These are phyloP conservation scores for Penicillium sp. DNA, from an alignment of 2,329 filamentous ascomycete genomes.

Conservation along the genomic window DNA sequence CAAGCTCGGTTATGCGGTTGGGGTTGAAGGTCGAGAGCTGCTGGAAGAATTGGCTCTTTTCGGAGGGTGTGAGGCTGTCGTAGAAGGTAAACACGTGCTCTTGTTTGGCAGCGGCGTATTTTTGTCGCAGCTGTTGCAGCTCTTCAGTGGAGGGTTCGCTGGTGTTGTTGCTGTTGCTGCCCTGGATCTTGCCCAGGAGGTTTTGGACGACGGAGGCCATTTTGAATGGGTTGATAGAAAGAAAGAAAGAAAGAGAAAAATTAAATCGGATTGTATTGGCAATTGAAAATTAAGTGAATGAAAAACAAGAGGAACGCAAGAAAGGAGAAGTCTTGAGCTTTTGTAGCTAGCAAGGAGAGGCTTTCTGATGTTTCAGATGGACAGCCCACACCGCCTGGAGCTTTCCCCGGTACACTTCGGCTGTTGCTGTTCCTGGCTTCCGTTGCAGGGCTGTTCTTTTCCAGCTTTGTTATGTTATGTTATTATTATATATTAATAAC, in stretches of 20 bases:
- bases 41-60: conserved; percentile 74
- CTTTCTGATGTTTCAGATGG: background rate
- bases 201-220: conserved; percentile 45
- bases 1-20: conserved; percentile 80
- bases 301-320: conserved; percentile 1
- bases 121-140: conserved; percentile 63
- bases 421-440: too few species aligned
- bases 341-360: background rate
- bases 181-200: conserved; percentile 46
- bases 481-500: background rate
- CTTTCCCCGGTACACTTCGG: background rate
- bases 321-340: background rate
- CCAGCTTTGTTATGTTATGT: too few species aligned
- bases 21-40: conserved; percentile 83
- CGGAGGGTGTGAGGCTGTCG: conserved; percentile 67
- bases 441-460: too few species aligned
- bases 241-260: background rate
- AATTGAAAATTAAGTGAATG: background rate
- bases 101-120: conserved; percentile 71
- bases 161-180: conserved; percentile 28
- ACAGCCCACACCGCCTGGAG: conserved; percentile 6
- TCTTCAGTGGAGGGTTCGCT: conserved; percentile 60
- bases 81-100: conserved; percentile 84
- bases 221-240: background rate
- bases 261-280: background rate